Base-by-base conservation (phyloP, 2,329 filamentous ascomycete species). In the Curvularia verruculosa region DNA sequence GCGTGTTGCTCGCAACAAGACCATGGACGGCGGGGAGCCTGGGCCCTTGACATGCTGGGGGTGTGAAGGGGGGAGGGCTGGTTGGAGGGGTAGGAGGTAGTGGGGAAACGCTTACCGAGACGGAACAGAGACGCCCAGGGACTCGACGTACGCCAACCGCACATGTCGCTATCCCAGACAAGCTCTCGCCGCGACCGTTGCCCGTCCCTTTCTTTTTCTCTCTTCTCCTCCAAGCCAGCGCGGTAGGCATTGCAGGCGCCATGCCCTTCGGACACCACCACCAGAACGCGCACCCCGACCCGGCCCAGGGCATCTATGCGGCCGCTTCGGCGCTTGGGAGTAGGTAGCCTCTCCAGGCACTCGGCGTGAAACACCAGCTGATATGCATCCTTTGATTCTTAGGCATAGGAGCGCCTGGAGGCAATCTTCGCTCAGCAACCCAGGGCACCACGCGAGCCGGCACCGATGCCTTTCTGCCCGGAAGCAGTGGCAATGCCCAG, bases 281-380 rank as follows among this genome's bases (percentile, higher is more conserved):
- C 61, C 65, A 69, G 63, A 69, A 63, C 50, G 58, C 64, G 45
- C 64, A 64, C 34, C 74, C 75, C 54, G 69, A 71, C 53, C 73
- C 78, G 52, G 77, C 78, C 45, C 70, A 74, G 52, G 77, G 79
- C 59, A 76, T 83, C 61, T 80, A 77, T 60, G 77, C 79, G 49
- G 77, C 80, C 23, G 77, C 79, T 28, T 77, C 80, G 60, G 75
- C 79, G 49, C 67, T 83, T 67, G 80, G 77, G 70, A 79, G 57
- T 59, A 59, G 34, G 57, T 59, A 56, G 34, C 53, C 51, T 19
- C 47, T 44, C 19, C 24, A 43, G 31, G 49, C 44, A 36, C 31
- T 49, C 12, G n/a, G 15, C 26, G 29, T 57, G 44, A 31, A n/a
- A 53, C 49, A 37, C 28, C 19, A 40, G 21, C 57, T 59, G 54